These are phyloP conservation scores for Yamadazyma kanchanaburiensis DNA, from an alignment of 1,139 yeast species.

Conservation along the genomic window DNA sequence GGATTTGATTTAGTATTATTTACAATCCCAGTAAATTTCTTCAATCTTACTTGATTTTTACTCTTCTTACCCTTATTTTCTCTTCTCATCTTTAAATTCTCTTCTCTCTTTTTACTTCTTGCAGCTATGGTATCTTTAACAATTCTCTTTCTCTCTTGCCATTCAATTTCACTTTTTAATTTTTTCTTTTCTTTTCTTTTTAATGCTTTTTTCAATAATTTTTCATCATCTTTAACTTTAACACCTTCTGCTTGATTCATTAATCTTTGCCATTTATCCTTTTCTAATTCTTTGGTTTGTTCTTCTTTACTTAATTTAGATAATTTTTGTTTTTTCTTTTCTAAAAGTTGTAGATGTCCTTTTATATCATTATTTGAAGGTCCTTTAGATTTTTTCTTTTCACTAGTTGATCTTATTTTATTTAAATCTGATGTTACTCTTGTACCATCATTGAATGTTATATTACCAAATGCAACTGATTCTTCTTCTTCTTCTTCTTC, in stretches of 20 bases:
- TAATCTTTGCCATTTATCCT: slow-evolving; percentile 82
- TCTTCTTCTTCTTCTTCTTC: slow-evolving; percentile 37
- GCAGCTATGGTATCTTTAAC: slow-evolving; percentile 75
- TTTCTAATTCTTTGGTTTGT: slow-evolving; percentile 57
- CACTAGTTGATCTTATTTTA: slow-evolving; percentile 49
- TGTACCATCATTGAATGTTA: slow-evolving; percentile 79
- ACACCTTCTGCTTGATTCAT: slow-evolving; percentile 86
- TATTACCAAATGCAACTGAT: slow-evolving; percentile 72
- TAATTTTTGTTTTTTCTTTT: slow-evolving; percentile 66
- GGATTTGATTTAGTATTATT: slow-evolving; percentile 32
- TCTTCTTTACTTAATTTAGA: slow-evolving; percentile 62
- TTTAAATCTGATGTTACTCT: slow-evolving; percentile 75
- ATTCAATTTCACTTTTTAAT: slow-evolving; percentile 77
- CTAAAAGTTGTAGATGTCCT: slow-evolving; percentile 76
- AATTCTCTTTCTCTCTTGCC: slow-evolving; percentile 80
- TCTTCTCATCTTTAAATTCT: slow-evolving; percentile 76
- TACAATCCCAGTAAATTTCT: slow-evolving; percentile 60
- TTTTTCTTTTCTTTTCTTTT: slow-evolving; percentile 79
- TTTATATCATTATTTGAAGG: slow-evolving; percentile 82
- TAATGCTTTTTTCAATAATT: slow-evolving; percentile 77
- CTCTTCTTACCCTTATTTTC: slow-evolving; percentile 75
- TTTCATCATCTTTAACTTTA: slow-evolving; percentile 87
- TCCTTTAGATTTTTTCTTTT: slow-evolving; percentile 63
- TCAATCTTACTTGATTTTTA: slow-evolving; percentile 66
- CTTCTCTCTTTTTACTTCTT: slow-evolving; percentile 82